phyloP scores from a whole-genome alignment of 1,139 yeast genomes.

The Diutina pseudorugosa region DNA sequence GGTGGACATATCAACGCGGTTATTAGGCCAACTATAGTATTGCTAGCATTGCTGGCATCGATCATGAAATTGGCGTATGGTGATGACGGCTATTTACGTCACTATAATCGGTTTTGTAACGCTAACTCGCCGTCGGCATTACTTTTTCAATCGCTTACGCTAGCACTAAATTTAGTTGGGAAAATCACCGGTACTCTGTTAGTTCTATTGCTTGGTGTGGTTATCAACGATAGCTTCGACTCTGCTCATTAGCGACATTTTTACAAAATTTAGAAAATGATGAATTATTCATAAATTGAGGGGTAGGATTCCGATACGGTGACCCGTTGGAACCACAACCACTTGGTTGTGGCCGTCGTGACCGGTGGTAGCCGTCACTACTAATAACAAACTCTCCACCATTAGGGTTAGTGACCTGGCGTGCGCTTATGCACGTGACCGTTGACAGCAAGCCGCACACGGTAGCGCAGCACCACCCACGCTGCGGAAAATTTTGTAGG shows the following conservation, averaged over 20 bases:
- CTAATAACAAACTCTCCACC: too few relatives aligned
- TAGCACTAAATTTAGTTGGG: too few relatives aligned
- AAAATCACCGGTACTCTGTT: too few relatives aligned
- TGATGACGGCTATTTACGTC: background rate
- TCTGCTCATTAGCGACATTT: background rate
- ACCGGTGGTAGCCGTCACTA: too few relatives aligned
- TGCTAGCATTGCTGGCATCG: background rate
- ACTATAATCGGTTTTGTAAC: too few relatives aligned
- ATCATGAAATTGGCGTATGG: background rate
- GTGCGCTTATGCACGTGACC: background rate
- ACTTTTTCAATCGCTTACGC: too few relatives aligned
- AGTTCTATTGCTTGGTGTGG: too few relatives aligned
- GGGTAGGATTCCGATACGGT: too few relatives aligned
- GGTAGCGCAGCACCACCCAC: slow-evolving; percentile 1
- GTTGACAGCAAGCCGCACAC: background rate
- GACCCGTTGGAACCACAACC: too few relatives aligned
- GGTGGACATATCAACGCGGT: slow-evolving; percentile 57
- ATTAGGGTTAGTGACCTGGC: background rate
- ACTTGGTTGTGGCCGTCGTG: too few relatives aligned
- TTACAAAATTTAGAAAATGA: background rate
- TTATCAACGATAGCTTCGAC: background rate
- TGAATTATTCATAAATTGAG: background rate
- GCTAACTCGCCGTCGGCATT: too few relatives aligned
- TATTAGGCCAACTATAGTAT: slow-evolving; percentile 24
- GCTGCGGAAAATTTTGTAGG: background rate